These are phyloP conservation scores for Aspergillus fumigatiaffinis DNA, from an alignment of 2,329 filamentous ascomycete species.

Conservation along the genomic window DNA sequence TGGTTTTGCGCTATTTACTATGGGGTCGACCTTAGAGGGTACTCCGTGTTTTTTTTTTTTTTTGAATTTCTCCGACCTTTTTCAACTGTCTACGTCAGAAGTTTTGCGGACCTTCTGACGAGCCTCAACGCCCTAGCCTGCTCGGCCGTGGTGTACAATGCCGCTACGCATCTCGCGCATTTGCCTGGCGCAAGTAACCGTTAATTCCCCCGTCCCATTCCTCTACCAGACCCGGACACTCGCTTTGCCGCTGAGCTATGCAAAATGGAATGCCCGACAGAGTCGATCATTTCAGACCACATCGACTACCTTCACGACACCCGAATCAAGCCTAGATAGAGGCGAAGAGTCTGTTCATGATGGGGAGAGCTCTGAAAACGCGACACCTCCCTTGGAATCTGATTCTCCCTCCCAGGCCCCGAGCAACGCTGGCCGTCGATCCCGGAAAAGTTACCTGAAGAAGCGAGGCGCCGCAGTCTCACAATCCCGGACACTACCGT, in stretches of 20 bases:
- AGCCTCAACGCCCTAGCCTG: not conserved
- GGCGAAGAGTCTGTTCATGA: not conserved
- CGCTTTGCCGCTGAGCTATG: conserved; percentile 9
- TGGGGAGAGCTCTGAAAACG: not conserved
- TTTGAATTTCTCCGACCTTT: not conserved
- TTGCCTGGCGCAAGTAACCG: conserved; percentile 24
- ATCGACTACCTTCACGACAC: not conserved
- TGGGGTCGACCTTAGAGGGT: not conserved
- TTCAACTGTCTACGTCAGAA: not conserved
- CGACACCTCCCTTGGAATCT: not conserved
- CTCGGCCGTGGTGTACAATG: conserved; percentile 15
- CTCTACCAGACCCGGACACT: conserved; percentile 70
- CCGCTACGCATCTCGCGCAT: conserved; percentile 27
- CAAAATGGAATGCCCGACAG: conserved; percentile 6
- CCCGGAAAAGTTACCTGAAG: not conserved
- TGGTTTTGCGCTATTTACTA: not conserved
- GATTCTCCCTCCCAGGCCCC: not conserved
- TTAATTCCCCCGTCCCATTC: conserved; percentile 55
- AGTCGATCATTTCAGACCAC: conserved; percentile 12
- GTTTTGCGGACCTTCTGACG: not conserved
- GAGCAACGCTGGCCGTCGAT: not conserved
- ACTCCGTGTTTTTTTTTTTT: not conserved
- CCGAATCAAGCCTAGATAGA: not conserved
- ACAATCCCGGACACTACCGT: not conserved
- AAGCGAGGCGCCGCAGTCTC: conserved; percentile 14